Percentiles rank a stretch among this genome's conserved stretches.
These are phyloP conservation scores for Elymus sibiricus DNA, from an alignment of 176 grass and related monocot genomes.

Conservation along the genomic window DNA sequence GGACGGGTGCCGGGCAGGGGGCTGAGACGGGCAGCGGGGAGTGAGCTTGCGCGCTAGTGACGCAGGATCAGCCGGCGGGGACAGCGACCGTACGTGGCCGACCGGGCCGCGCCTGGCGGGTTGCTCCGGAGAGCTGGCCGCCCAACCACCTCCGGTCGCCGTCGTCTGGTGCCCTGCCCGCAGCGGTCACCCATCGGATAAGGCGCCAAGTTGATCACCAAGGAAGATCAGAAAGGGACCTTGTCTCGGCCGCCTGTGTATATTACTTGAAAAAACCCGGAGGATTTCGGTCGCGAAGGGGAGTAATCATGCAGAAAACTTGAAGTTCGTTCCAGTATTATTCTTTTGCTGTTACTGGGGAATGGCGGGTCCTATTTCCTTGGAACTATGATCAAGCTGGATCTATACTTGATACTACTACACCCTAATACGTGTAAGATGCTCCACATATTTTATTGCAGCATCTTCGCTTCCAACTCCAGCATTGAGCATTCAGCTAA, in stretches of 20 bases:
- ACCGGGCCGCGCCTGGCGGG: not conserved
- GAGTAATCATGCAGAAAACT: no score
- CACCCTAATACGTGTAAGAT: not conserved
- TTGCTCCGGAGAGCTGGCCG: conserved; percentile 3
- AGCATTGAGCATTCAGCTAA: not conserved
- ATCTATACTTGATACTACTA: not conserved
- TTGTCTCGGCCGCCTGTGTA: not conserved
- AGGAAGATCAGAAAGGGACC: not conserved
- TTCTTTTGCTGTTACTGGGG: not conserved
- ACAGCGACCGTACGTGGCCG: not conserved
- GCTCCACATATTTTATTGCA: not conserved
- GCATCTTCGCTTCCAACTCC: not conserved
- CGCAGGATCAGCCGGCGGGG: not conserved
- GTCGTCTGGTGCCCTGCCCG: not conserved
- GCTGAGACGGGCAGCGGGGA: not conserved
- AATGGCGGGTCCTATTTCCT: no score
- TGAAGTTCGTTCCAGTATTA: no score
- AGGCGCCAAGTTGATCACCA: not conserved
- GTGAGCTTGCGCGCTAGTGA: not conserved
- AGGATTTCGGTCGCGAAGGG: no score
- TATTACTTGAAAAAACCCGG: no score
- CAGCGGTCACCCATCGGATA: not conserved
- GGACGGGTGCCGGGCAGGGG: not conserved
- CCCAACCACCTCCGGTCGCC: conserved; percentile 10
- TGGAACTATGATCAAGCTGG: not conserved